Conservation (phyloP, 768 basidiomycete species). For the Coprinellus aureogranulatus region DNA sequence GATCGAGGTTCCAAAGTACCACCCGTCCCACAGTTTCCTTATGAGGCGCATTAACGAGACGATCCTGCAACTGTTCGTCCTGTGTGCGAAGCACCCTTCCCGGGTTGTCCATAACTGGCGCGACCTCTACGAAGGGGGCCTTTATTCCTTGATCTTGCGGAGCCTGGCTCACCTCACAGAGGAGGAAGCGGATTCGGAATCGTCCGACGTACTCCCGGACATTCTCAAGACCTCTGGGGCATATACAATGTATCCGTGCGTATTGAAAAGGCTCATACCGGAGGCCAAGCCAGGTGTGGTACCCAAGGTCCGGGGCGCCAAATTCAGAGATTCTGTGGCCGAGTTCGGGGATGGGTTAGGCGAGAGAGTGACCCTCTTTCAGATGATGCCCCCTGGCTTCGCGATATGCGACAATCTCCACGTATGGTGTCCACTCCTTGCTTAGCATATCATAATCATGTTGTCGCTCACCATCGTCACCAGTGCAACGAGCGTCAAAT, state of each 20-base stretch:
- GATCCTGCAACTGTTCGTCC: not conserved
- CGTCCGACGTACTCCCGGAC: not conserved
- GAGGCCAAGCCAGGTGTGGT: too few species aligned
- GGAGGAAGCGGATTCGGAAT: not conserved
- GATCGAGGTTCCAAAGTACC: not conserved
- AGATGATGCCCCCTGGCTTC: too few species aligned
- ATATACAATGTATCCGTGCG: not conserved
- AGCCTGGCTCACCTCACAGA: not conserved
- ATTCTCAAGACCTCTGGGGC: not conserved
- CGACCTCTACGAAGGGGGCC: not conserved
- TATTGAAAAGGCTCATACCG: too few species aligned
- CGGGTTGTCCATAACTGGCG: not conserved
- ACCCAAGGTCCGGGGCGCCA: too few species aligned
- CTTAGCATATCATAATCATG: not conserved
- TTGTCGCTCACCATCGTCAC: not conserved
- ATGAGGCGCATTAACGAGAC: not conserved
- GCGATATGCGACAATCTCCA: too few species aligned
- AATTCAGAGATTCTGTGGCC: too few species aligned
- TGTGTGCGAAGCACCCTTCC: not conserved
- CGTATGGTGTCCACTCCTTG: not conserved
- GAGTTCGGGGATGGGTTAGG: too few species aligned
- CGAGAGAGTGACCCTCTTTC: too few species aligned
- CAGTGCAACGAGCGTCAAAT: not conserved
- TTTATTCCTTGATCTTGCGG: not conserved
- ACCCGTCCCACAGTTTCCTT: not conserved